Percentiles rank a stretch among this genome's conserved stretches.
phyloP scores from a whole-genome alignment of 192 early-diverging fungal species.

The Backusella liffmaniae region DNA sequence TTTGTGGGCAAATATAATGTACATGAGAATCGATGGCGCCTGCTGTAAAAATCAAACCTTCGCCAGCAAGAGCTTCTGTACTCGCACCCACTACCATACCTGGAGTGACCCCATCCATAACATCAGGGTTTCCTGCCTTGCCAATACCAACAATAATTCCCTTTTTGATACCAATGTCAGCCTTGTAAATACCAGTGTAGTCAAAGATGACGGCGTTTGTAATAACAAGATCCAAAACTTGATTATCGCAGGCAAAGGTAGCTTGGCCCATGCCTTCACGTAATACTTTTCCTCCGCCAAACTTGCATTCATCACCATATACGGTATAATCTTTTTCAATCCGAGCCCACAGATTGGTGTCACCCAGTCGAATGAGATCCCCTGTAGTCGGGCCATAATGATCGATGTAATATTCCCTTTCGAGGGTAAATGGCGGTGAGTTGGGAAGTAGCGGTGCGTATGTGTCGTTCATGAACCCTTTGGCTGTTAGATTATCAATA shows the following conservation, averaged over 20 bases:
- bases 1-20: constrained; percentile 93
- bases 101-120: constrained; percentile 89
- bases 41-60: constrained; percentile 88
- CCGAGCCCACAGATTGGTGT: constrained; percentile 79
- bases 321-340: constrained; percentile 87
- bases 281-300: constrained; percentile 91
- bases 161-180: constrained; percentile 90
- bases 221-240: constrained; percentile 89
- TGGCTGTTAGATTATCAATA: constrained; percentile 40
- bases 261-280: constrained; percentile 94
- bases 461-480: constrained; percentile 63
- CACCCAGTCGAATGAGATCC: constrained; percentile 83
- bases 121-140: constrained; percentile 94
- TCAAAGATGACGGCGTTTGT: constrained; percentile 93
- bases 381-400: constrained; percentile 94
- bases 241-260: constrained; percentile 54
- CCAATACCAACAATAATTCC: constrained; percentile 88
- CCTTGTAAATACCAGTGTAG: constrained; percentile 94
- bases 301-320: constrained; percentile 96
- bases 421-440: constrained; percentile 63
- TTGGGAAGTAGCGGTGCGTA: constrained; percentile 49
- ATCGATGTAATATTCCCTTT: constrained; percentile 78
- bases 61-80: constrained; percentile 90
- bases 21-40: constrained; percentile 92
- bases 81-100: constrained; percentile 85